Evolutionary conservation across 768 basidiomycete species (phyloP), one percentile per base, ranked within the genome.

Genomic region (Boletus edulis): DNA sequence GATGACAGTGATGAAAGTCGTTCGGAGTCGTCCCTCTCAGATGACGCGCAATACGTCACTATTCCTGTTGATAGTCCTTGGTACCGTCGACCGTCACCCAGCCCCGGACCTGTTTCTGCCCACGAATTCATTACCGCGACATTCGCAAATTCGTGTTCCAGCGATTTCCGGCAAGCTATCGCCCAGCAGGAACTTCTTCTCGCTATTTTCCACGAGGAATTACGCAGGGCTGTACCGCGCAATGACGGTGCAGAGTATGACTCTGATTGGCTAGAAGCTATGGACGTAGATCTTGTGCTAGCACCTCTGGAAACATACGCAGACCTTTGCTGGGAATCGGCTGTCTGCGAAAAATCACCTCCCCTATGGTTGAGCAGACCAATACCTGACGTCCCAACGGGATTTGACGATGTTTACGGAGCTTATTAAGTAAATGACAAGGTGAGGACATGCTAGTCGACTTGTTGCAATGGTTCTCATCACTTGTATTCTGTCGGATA

Each of bases 1-100:
- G 59, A 61, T 24, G 59, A 62, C 34, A 62, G 61, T 15, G 70
- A 64, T 22, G 65, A 62, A 29, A 61, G 55, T 52, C 47, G 3
- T 34, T 61, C 63, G 8, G 61, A 51, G 4, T 64, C 62, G 10
- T 55, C 59, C 18, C 37, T 50, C 15, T 62, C 70, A 37, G 63
- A 63, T 24, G 67, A 69, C 43, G 70, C 66, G 4, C 78, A 79
- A 58, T 74, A 75, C 43, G 63, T 78, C 46, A 68, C 64, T 48
- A 76, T 79, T 45, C 68, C 72, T 12, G 64, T 59, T 34, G 71
- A 72, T 48, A 78, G 72, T 40, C 72, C 72, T 4, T 78, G 76
- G 68, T 74, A 73, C 56, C 67, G 62, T 22, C 62, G 54, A 32
- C 68, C 72, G 32, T 63, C 70, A 27, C 59, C 65, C 20, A 67